These are phyloP conservation scores for Monosporascus sp. DNA, from an alignment of 2,329 filamentous ascomycete genomes.

Conservation along the genomic window DNA sequence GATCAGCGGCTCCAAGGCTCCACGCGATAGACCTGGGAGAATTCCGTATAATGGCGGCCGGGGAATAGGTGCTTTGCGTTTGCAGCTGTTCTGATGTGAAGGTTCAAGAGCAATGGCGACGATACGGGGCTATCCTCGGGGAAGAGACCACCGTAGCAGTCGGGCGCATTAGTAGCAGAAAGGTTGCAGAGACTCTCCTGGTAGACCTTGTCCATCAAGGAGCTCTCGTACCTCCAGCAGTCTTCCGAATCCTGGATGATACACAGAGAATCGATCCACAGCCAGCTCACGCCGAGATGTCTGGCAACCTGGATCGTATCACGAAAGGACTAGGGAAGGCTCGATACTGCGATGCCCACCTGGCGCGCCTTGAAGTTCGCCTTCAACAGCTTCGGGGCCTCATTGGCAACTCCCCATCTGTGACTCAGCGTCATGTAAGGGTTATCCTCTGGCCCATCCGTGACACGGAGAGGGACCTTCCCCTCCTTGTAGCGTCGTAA, in stretches of 20 bases:
- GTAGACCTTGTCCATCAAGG: not conserved
- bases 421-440: not conserved
- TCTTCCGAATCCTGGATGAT: not conserved
- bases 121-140: not conserved
- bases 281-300: not conserved
- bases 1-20: not conserved
- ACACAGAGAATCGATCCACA: constrained; percentile 1
- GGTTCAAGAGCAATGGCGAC: not conserved
- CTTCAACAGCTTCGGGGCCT: not conserved
- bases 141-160: not conserved
- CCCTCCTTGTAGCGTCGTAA: not conserved
- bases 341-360: not conserved
- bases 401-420: not conserved
- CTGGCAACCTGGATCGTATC: not conserved
- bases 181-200: not conserved
- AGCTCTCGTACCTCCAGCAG: not conserved
- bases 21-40: not conserved
- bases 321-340: not conserved
- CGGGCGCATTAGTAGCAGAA: not conserved
- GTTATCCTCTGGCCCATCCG: not conserved
- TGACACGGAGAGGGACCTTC: not conserved
- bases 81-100: not conserved
- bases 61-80: not conserved
- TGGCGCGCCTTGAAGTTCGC: not conserved
- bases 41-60: not conserved